These are phyloP conservation scores for Fonsecaea erecta DNA, from an alignment of 2,329 filamentous ascomycete genomes.

Conservation along the genomic window DNA sequence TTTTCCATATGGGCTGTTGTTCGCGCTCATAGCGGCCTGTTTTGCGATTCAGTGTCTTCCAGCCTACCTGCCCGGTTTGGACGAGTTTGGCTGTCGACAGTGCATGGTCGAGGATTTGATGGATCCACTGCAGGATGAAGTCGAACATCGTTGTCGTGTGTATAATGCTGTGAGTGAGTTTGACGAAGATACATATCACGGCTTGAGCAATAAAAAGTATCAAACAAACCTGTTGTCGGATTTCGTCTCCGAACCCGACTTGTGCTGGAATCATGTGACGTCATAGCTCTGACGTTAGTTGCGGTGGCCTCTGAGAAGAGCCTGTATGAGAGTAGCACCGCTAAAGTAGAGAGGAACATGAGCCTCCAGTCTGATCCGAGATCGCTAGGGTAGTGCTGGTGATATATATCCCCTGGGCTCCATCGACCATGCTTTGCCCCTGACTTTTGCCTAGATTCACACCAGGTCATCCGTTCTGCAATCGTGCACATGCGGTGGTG, in stretches of 20 bases:
- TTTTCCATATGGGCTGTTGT: conserved; percentile 48
- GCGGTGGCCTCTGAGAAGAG: background rate
- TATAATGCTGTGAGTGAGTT: background rate
- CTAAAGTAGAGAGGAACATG: background rate
- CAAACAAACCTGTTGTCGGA: background rate
- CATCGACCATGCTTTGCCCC: no score
- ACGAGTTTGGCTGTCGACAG: conserved; percentile 27
- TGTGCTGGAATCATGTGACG: background rate
- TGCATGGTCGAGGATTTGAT: background rate
- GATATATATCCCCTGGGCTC: background rate
- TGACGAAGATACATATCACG: no score
- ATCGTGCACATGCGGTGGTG: no score
- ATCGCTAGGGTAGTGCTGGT: background rate
- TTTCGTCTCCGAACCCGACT: background rate
- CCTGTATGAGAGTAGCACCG: background rate
- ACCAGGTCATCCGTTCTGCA: no score
- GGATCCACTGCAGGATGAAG: background rate
- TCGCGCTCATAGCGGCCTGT: conserved; percentile 46
- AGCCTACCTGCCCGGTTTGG: conserved; percentile 42
- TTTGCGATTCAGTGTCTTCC: conserved; percentile 43
- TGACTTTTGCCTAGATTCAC: no score
- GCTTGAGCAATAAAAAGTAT: background rate
- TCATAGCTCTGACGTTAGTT: conserved; percentile 1
- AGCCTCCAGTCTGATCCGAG: background rate
- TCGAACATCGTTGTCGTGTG: background rate